These are phyloP conservation scores for Lactarius quietus DNA, from an alignment of 768 basidiomycete genomes.

Conservation along the genomic window DNA sequence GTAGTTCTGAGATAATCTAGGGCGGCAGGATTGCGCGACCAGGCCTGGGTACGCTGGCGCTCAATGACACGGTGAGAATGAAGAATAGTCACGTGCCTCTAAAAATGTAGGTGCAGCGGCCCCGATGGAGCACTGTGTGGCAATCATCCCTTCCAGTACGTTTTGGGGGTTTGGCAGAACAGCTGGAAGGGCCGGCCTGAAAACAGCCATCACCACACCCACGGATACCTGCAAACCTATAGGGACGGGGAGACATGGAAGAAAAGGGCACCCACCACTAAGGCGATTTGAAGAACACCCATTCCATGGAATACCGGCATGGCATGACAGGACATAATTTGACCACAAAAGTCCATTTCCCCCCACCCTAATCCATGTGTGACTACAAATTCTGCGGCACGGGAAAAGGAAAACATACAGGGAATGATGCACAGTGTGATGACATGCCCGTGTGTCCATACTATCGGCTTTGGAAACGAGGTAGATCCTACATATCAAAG, in stretches of 20 bases:
- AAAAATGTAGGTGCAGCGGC: constrained; percentile 35
- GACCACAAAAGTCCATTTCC: constrained; percentile 29
- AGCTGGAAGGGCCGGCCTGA: constrained; percentile 32
- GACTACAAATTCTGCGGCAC: not conserved
- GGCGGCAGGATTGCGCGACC: constrained; percentile 26
- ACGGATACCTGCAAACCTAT: constrained; percentile 26
- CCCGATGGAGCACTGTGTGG: constrained; percentile 28
- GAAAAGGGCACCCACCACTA: constrained; percentile 24
- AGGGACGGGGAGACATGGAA: not conserved
- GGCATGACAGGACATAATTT: constrained; percentile 30
- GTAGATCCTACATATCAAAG: constrained; percentile 28
- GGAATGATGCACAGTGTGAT: constrained; percentile 20
- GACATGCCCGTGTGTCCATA: constrained; percentile 26
- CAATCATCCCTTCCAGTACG: constrained; percentile 30
- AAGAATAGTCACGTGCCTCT: constrained; percentile 29
- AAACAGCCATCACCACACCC: constrained; percentile 32
- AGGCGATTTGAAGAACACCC: constrained; percentile 31
- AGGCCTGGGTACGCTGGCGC: constrained; percentile 24
- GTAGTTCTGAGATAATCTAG: constrained; percentile 28
- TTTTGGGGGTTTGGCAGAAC: constrained; percentile 33
- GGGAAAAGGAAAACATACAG: constrained; percentile 6
- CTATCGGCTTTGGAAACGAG: constrained; percentile 31
- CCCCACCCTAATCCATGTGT: constrained; percentile 23
- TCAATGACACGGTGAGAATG: not conserved
- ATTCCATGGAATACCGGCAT: constrained; percentile 36